Base-by-base conservation (phyloP, 345 rosid genomes). In the Mallotus nudiflorus region DNA sequence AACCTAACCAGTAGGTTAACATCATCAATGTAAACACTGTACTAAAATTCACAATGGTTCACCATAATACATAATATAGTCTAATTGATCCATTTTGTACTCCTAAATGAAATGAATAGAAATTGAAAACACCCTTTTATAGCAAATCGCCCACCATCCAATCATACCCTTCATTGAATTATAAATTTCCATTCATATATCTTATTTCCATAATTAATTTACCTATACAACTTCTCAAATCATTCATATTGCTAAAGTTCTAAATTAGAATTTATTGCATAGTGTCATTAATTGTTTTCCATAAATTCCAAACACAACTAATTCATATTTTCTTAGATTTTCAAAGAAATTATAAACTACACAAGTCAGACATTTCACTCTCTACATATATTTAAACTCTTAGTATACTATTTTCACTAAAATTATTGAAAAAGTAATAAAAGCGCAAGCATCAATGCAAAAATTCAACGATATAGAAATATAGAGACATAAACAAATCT, bases 401-500 rank as follows among this genome's bases (percentile, higher is more conserved):
- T 10, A 16, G 5, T 49, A n/a, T 7, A 49, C 22, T 16, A 61
- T 11, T 22, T 12, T 37, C 68, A 28, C 54, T 12, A 54, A 40
- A 40, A 54, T 16, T 28, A 40, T 42, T n/a, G n/a, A n/a, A n/a
- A n/a, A n/a, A n/a, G n/a, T n/a, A n/a, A n/a, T n/a, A n/a, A n/a
- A n/a, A n/a, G n/a, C n/a, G n/a, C n/a, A n/a, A n/a, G n/a, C n/a
- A n/a, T n/a, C n/a, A n/a, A n/a, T n/a, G n/a, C n/a, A n/a, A n/a
- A n/a, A n/a, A n/a, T n/a, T n/a, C n/a, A 33, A 33, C 4, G 37
- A 33, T 33, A 19, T 2, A 49, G 60, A 13, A 42, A 12, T 42
- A 39, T 4, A 39, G 42, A 39, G 6, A 39, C 10, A 45, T 45
- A 27, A 0, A 62, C 68, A 50, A 20, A 72, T 69, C 75, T 72